phyloP scores from a whole-genome alignment of 768 basidiomycete genomes.

The Boletus huronensis region DNA sequence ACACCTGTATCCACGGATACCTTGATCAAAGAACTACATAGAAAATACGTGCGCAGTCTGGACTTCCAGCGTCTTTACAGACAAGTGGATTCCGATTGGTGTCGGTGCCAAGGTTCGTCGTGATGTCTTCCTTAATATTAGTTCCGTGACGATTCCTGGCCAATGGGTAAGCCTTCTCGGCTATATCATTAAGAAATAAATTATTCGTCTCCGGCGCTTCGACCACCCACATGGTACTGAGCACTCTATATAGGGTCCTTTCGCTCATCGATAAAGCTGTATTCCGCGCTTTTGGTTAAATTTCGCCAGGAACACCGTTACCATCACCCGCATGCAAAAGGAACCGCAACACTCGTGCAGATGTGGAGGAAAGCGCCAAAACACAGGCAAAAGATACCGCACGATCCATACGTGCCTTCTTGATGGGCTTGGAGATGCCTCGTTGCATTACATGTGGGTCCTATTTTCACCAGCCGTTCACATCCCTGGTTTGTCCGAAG shows the following conservation, averaged over 20 bases:
- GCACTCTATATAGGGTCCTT: constrained; percentile 1
- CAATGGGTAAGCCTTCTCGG: constrained; percentile 13
- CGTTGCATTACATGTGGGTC: constrained; percentile 13
- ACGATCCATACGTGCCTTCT: background rate
- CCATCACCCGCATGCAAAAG: background rate
- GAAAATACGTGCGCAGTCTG: constrained; percentile 12
- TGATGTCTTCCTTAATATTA: background rate
- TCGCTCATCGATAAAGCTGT: constrained; percentile 20
- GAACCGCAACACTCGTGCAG: background rate
- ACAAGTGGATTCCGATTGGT: constrained; percentile 2
- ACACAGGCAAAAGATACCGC: constrained; percentile 9
- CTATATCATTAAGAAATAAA: constrained; percentile 1
- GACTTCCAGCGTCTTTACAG: constrained; percentile 1
- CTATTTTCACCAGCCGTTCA: background rate
- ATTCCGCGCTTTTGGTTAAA: constrained; percentile 10
- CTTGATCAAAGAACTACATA: constrained; percentile 20
- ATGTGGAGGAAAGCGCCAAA: background rate
- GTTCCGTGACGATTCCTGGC: constrained; percentile 5
- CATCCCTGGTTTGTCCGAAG: background rate
- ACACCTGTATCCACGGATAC: constrained; percentile 33
- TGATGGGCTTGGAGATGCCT: constrained; percentile 7
- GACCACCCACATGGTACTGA: constrained; percentile 7
- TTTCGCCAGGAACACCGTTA: background rate
- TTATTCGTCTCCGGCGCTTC: constrained; percentile 6
- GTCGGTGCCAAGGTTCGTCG: constrained; percentile 18